Evolutionary conservation across 306 rosid species (phyloP).

Genomic region (Rosa rugosa): DNA sequence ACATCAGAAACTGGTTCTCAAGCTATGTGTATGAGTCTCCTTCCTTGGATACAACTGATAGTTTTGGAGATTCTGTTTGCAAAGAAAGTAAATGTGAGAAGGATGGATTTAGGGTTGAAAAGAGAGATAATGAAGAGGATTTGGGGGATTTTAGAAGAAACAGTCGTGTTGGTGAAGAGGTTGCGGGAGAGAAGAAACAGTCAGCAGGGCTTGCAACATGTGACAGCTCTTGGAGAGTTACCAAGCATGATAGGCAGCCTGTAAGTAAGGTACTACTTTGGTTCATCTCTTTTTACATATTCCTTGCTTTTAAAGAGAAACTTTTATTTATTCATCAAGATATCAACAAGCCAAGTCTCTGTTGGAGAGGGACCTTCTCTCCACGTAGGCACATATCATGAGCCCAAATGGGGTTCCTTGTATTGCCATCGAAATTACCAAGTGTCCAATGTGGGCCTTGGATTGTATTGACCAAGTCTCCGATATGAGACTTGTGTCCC

Average conservation of each 20-base stretch:
- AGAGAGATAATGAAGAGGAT: not conserved
- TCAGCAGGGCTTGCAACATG: conserved; percentile 20
- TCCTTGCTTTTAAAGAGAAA: not conserved
- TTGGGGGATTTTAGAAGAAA: conserved; percentile 2
- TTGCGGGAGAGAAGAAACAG: conserved; percentile 6
- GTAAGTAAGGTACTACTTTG: conserved; percentile 35
- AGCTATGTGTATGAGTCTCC: conserved; percentile 77
- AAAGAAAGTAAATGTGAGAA: conserved; percentile 29
- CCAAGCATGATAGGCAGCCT: conserved; percentile 30
- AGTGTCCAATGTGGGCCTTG: no score
- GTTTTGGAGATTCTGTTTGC: conserved; percentile 25
- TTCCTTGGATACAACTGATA: conserved; percentile 28
- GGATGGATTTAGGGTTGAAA: conserved; percentile 29
- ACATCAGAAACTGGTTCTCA: conserved; percentile 71
- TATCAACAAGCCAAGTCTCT: not conserved
- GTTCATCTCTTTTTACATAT: conserved; percentile 9
- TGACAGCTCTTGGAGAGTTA: conserved; percentile 16
- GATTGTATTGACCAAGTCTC: no score
- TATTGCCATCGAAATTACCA: no score
- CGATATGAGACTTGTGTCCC: no score
- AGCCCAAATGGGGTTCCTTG: no score
- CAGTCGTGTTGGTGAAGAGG: conserved; percentile 19
- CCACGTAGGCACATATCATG: no score
- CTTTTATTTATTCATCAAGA: not conserved
- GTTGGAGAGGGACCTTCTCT: no score